Evolutionary conservation across 129 eudicot species (phyloP), one percentile per base, ranked within the genome.

Genomic region (Ambrosia trifida): DNA sequence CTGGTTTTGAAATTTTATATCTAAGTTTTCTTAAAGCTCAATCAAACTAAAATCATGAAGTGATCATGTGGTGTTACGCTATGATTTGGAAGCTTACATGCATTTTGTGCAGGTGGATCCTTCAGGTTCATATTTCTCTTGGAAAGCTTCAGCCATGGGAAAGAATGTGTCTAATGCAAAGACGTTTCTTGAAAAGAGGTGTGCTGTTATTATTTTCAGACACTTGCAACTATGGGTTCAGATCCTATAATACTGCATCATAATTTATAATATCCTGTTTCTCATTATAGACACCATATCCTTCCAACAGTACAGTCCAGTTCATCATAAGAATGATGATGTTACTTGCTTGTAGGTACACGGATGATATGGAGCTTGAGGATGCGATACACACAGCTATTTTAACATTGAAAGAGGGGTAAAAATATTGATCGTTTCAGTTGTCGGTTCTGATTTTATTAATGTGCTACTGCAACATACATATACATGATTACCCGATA

Each of bases 81-180:
- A n/a, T n/a, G n/a, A n/a, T n/a, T n/a, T n/a, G n/a, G n/a, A n/a
- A n/a, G n/a, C n/a, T n/a, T n/a, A n/a, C n/a, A n/a, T n/a, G n/a
- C 28, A 24, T 24, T 65, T n/a, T 38, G 52, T 70, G 20, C 72
- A 93, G 98, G 98, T 93, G 83, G 98, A 93, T 76, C 98, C 98
- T 33, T 93, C 98, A 51, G 98, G 98, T 73, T 93, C 98, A 30
- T 93, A 89, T 76, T 93, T 93, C 80, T 93, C 98, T 17, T 93
- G 98, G 98, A 93, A 93, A 77, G 98, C 98, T 69, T 93, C 98
- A 13, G 98, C 98, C 24, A 93, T 93, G 98, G 98, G 98, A 9
- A 93, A 93, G 84, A 93, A 93, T 78, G 98, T 93, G 32, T 93
- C 98, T 16, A 89, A 94, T 80, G 98, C 98, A 40, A 94, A 94